Base-by-base conservation (phyloP, 1,139 yeast genomes). In the Wickerhamomyces sp. region DNA sequence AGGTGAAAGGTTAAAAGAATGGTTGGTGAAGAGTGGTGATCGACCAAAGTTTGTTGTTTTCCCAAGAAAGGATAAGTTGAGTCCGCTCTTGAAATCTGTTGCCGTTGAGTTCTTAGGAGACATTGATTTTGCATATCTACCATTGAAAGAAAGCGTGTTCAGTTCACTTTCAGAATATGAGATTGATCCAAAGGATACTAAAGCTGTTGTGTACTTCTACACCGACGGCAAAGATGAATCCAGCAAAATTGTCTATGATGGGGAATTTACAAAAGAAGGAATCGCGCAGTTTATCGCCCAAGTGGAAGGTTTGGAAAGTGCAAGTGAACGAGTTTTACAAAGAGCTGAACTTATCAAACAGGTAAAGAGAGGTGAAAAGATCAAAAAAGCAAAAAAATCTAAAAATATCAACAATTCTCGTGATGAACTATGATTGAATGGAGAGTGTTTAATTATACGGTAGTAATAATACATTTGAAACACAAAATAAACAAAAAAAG, bases 91-190 rank as follows among this genome's bases (percentile, higher is more conserved):
- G 54, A 86, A 84, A 57, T 66, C 86, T 1, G 62, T 89, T 46
- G 91, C 95, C 4, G 69, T 84, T 36, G 96, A 89, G 52, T 84
- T 78, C 57, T 57, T 82, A 29, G 72, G 66, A 3, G 46, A 48
- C 20, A 49, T 70, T 4, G 68, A 70, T 17, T 66, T 77, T 38
- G 75, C 57, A 2, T 61, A 60, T 39, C 36, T 60, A 18, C 54
- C 56, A 13, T 40, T 57, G n/a, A 50, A 46, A 24, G 38, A 23
- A n/a, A 33, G n/a, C 16, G 17, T 38, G 9, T 24, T 16, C 1
- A 39, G 31, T 13, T 15, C 45, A 8, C 35, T 35, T 21, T 33
- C 37, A 14, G 32, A 29, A 6, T 46, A 42, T 25, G 42, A 35
- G 2, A 35, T 49, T 22, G 47, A 44, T 15, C 31, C 34, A 6